Conservation (phyloP, 768 basidiomycete species). For the Lactarius hengduanensis region DNA sequence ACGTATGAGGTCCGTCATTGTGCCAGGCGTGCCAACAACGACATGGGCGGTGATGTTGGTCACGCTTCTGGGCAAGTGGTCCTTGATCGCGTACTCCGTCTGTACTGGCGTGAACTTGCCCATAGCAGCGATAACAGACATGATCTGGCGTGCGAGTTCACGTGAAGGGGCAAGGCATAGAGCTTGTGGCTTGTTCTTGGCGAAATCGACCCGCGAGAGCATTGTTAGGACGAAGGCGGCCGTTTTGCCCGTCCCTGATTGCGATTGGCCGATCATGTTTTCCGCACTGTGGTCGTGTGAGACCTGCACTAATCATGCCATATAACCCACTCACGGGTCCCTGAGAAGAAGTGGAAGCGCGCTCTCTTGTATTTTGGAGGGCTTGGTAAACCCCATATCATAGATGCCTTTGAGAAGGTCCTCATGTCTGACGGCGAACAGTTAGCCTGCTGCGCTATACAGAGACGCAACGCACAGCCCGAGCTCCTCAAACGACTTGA, state of each 20-base stretch:
- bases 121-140: conserved; percentile 91
- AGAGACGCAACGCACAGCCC: conserved; percentile 82
- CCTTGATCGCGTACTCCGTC: conserved; percentile 95
- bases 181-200: conserved; percentile 85
- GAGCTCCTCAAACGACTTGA: conserved; percentile 92
- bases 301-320: conserved; percentile 7
- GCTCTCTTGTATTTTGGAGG: conserved; percentile 98
- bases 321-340: conserved; percentile 67
- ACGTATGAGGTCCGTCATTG: conserved; percentile 84
- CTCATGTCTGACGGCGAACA: conserved; percentile 53
- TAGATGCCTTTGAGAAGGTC: conserved; percentile 94
- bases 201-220: conserved; percentile 90
- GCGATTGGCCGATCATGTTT: conserved; percentile 99
- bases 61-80: conserved; percentile 65
- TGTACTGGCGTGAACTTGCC: conserved; percentile 93
- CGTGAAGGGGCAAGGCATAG: conserved; percentile 97
- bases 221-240: conserved; percentile 98
- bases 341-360: conserved; percentile 87
- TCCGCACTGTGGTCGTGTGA: conserved; percentile 61
- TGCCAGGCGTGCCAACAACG: conserved; percentile 95
- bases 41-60: conserved; percentile 81
- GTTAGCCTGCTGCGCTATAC: conserved; percentile 33
- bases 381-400: conserved; percentile 94
- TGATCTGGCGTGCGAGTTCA: conserved; percentile 96
- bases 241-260: conserved; percentile 98